These are phyloP conservation scores for Sugiyamaella novakii DNA, from an alignment of 1,139 yeast species.

Conservation along the genomic window DNA sequence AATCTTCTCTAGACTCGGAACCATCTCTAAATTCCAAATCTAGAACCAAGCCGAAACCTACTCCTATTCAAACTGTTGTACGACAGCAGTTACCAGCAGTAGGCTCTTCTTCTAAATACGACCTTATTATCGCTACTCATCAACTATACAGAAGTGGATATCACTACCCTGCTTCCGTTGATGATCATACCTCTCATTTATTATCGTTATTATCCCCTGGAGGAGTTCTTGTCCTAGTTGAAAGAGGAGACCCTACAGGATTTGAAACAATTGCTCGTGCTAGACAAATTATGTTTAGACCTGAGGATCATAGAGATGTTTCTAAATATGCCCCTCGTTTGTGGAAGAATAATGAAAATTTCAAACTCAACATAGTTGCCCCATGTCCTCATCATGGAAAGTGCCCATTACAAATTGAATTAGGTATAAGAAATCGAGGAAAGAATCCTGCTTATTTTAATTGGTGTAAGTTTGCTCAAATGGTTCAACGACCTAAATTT, in stretches of 20 bases:
- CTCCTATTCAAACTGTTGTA: conserved; percentile 21
- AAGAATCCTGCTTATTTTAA: conserved; percentile 50
- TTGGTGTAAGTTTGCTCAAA: conserved; percentile 78
- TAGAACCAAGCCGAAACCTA: background rate
- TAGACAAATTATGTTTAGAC: conserved; percentile 82
- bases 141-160: conserved; percentile 63
- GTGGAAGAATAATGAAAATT: conserved; percentile 40
- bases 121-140: conserved; percentile 82
- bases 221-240: conserved; percentile 77
- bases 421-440: conserved; percentile 64
- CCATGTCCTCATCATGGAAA: conserved; percentile 89
- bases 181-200: conserved; percentile 62
- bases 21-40: no score
- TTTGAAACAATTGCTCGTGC: conserved; percentile 90
- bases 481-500: conserved; percentile 74
- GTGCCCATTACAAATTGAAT: conserved; percentile 84
- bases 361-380: conserved; percentile 55
- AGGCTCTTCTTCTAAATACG: conserved; percentile 50
- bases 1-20: no score
- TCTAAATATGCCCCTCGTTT: conserved; percentile 72
- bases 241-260: conserved; percentile 88
- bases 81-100: conserved; percentile 29
- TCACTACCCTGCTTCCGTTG: conserved; percentile 70
- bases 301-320: conserved; percentile 61
- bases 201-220: conserved; percentile 67